These are phyloP conservation scores for Hypsizygus ulmarius DNA, from an alignment of 1,284 basidiomycete species.

Conservation along the genomic window DNA sequence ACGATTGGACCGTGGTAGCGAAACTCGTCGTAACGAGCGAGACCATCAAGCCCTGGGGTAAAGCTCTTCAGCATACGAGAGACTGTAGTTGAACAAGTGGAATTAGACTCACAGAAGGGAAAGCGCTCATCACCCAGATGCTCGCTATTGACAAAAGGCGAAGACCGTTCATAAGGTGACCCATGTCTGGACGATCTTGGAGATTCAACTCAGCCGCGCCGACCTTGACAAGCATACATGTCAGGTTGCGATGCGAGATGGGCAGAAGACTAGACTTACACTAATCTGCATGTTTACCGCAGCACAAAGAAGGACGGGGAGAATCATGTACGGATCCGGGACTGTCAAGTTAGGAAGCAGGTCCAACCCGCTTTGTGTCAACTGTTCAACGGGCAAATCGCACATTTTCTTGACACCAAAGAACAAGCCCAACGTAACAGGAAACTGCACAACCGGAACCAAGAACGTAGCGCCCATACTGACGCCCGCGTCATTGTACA, in stretches of 20 bases:
- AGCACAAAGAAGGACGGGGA: slow-evolving; percentile 67
- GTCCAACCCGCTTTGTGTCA: slow-evolving; percentile 75
- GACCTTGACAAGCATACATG: slow-evolving; percentile 35
- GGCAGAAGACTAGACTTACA: slow-evolving; percentile 41
- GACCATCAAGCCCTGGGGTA: slow-evolving; percentile 56
- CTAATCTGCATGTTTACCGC: slow-evolving; percentile 73
- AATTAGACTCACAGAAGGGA: slow-evolving; percentile 49
- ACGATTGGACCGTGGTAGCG: slow-evolving; percentile 45
- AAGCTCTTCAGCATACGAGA: slow-evolving; percentile 1
- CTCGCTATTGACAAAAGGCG: slow-evolving; percentile 58
- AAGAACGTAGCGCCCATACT: slow-evolving; percentile 58
- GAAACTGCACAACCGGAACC: slow-evolving; percentile 70
- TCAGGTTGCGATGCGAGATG: neutral
- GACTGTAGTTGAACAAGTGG: slow-evolving; percentile 6
- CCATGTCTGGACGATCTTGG: slow-evolving; percentile 50
- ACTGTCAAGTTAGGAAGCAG: slow-evolving; percentile 80
- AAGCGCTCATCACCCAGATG: slow-evolving; percentile 58
- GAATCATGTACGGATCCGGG: slow-evolving; percentile 74
- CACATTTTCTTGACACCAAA: slow-evolving; percentile 79
- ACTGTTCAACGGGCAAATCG: slow-evolving; percentile 65
- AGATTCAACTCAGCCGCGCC: slow-evolving; percentile 59
- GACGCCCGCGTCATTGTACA: slow-evolving; percentile 74
- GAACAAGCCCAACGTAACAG: slow-evolving; percentile 85
- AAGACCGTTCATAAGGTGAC: slow-evolving; percentile 74
- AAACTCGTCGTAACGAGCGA: slow-evolving; percentile 53